Percentiles rank a stretch among this genome's conserved stretches.
Evolutionary conservation across 768 basidiomycete genomes (phyloP).

Genomic region (Sporobolomyces roseus): DNA sequence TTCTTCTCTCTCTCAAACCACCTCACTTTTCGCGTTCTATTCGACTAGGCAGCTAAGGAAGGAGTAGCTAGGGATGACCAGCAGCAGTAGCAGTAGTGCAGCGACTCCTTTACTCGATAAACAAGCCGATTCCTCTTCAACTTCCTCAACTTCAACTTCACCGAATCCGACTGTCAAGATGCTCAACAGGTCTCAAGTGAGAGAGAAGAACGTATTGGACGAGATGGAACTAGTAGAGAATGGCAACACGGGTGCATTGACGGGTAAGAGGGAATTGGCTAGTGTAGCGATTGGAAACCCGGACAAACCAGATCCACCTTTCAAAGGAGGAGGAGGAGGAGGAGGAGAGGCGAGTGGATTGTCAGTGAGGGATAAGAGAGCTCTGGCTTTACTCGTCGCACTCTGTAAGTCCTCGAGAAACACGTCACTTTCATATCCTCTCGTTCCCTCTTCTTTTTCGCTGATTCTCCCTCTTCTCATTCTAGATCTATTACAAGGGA

Average conservation of each 20-base stretch:
- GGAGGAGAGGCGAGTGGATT: slow-evolving; percentile 45
- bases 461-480: slow-evolving; percentile 8
- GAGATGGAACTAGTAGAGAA: slow-evolving; percentile 27
- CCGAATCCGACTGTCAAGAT: background rate
- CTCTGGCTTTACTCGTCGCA: slow-evolving; percentile 76
- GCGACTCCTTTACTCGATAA: background rate
- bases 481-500: slow-evolving; percentile 65
- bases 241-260: background rate
- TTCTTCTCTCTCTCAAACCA: too few relatives aligned
- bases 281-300: background rate
- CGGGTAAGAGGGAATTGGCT: background rate
- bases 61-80: background rate
- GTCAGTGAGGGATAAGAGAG: slow-evolving; percentile 71
- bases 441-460: slow-evolving; percentile 10
- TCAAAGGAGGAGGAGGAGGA: slow-evolving; percentile 43
- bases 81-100: background rate
- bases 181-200: slow-evolving; percentile 9
- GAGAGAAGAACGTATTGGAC: slow-evolving; percentile 23
- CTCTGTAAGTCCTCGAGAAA: slow-evolving; percentile 74
- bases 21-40: too few relatives aligned
- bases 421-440: too few relatives aligned
- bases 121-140: too few relatives aligned
- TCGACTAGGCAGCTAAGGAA: too few relatives aligned
- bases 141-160: background rate
- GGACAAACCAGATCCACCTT: background rate